Base-by-base conservation (phyloP, 176 grass and related monocot genomes). In the Triticum turgidum region DNA sequence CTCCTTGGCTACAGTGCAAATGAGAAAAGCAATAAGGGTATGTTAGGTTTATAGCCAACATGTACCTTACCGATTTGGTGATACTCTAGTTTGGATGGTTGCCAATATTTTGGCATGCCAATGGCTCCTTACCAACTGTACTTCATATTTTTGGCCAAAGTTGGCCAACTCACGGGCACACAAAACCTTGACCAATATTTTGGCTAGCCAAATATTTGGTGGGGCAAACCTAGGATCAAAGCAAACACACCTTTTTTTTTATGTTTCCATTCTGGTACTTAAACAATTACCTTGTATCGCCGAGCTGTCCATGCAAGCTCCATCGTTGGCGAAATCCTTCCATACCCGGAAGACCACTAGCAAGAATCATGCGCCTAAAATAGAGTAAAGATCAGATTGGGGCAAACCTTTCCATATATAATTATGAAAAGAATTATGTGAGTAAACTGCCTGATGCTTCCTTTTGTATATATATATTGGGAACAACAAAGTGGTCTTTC, bases 291-390 rank as follows among this genome's bases (percentile, higher is more conserved):
- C 87, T 90, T 32, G 86, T 91, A 82, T 95, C 93, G 32, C 72
- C 88, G 1, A 92, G 83, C 79, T 91, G 91, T 73, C 93, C 93
- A 22, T 95, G 91, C 76, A 95, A 93, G 77, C 93, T 95, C 93
- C 93, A 95, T 84, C 93, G 87, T 83, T 95, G 93, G 65, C 91
- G 79, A 87, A 95, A 95, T 87, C 93, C 93, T 77, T 95, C 93
- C 93, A 95, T 95, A 44, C 93, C 91, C 88, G 64, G 83, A 77
- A 91, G 83, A 84, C 93, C 93, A 89, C 80, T 91, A 74, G 91
- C 91, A 81, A 95, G 90, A 86, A 95, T 95, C 91, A 95, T 84
- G 11, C 83, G 90, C 83, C 93, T 95, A 73, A 45, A 88, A 25
- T 44, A 88, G 42, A 72, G 27, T 30, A 85, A 88, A 77, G 64